Evolutionary conservation across 805 yeast species (phyloP).

Genomic region (Metschnikowia kofuensis): DNA sequence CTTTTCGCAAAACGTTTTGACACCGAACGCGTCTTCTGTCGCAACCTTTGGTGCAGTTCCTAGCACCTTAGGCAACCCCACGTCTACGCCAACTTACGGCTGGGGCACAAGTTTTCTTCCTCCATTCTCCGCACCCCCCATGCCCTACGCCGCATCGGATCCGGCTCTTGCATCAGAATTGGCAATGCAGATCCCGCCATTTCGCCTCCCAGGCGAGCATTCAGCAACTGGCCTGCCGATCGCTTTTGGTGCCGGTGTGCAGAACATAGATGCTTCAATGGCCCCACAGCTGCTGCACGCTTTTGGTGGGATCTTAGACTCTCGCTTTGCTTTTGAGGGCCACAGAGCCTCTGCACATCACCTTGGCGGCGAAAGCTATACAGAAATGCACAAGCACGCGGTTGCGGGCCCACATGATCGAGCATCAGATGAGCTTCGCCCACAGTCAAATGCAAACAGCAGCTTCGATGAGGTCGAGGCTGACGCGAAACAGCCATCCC

Average conservation of each 20-base stretch:
- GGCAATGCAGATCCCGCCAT: conserved; percentile 24
- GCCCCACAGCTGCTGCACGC: conserved; percentile 18
- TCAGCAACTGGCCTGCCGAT: conserved; percentile 3
- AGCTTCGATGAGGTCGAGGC: not conserved
- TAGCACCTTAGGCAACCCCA: conserved; percentile 15
- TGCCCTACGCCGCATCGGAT: conserved; percentile 20
- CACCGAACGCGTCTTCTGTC: conserved; percentile 25
- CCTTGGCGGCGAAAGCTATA: not conserved
- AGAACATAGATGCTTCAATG: not conserved
- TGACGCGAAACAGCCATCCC: conserved; percentile 2
- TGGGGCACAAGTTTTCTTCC: conserved; percentile 31
- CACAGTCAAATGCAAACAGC: not conserved
- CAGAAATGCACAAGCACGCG: not conserved
- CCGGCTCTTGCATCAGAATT: conserved; percentile 13
- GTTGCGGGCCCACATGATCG: not conserved
- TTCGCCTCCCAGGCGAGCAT: conserved; percentile 24
- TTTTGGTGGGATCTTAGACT: conserved; percentile 24
- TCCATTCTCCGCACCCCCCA: conserved; percentile 39
- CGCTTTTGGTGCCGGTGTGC: not conserved
- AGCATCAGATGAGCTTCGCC: not conserved
- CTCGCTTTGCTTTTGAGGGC: conserved; percentile 12
- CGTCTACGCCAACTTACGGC: conserved; percentile 36
- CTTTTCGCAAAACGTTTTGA: conserved; percentile 25
- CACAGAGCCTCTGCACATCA: conserved; percentile 1
- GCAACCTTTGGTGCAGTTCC: conserved; percentile 17